phyloP scores from a whole-genome alignment of 331 rosid genomes.

The Ulmus americana region DNA sequence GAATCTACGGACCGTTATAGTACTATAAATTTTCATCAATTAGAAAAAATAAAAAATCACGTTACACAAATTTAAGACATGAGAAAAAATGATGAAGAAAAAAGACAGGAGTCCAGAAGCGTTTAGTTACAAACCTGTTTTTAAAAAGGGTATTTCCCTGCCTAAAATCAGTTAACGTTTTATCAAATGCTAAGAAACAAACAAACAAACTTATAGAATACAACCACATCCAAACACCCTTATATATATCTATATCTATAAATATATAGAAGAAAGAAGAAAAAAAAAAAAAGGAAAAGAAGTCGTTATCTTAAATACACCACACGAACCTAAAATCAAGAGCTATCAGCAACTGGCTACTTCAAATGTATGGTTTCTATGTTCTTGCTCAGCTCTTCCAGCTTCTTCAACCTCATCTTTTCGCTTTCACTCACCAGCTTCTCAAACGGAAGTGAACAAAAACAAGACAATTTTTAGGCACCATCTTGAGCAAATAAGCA shows the following conservation, averaged over 20 bases:
- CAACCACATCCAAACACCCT: slow-evolving; percentile 64
- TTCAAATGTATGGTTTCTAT: slow-evolving; percentile 55
- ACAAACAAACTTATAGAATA: slow-evolving; percentile 46
- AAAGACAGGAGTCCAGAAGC: slow-evolving; percentile 23
- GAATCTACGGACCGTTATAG: no score
- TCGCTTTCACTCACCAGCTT: slow-evolving; percentile 49
- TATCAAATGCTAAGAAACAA: slow-evolving; percentile 54
- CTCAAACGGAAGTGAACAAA: slow-evolving; percentile 8
- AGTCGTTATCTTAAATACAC: slow-evolving; percentile 51
- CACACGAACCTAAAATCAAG: slow-evolving; percentile 63
- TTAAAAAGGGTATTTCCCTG: slow-evolving; percentile 49
- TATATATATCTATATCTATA: slow-evolving; percentile 43
- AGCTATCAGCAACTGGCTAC: slow-evolving; percentile 36
- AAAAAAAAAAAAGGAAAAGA: slow-evolving; percentile 16
- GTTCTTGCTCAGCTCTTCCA: slow-evolving; percentile 96
- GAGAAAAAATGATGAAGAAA: slow-evolving; percentile 17
- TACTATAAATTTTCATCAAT: no score
- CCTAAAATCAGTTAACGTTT: slow-evolving; percentile 61
- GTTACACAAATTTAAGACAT: slow-evolving; percentile 46
- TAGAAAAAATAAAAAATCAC: slow-evolving; percentile 23
- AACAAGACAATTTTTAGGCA: slow-evolving; percentile 5
- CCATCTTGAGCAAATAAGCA: background rate
- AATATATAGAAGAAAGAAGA: slow-evolving; percentile 5
- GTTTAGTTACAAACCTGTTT: slow-evolving; percentile 85
- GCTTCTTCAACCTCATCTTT: slow-evolving; percentile 49